These are phyloP conservation scores for Blastobotrys arbuscula DNA, from an alignment of 1,139 yeast genomes.

Conservation along the genomic window DNA sequence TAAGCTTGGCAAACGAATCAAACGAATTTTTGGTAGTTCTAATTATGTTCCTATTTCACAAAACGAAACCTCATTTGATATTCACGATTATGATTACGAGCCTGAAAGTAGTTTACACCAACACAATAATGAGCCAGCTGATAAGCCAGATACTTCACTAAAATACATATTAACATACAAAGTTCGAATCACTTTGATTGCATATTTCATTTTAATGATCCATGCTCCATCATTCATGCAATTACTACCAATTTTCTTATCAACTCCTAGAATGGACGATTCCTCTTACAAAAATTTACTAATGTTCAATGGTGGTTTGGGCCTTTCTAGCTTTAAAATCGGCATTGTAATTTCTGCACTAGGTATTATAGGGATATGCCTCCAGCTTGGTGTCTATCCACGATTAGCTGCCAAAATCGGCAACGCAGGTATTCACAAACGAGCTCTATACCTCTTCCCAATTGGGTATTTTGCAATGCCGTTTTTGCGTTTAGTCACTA, in stretches of 20 bases:
- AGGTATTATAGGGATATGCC: constrained; percentile 50
- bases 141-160: not conserved
- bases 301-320: constrained; percentile 46
- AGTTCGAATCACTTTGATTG: constrained; percentile 25
- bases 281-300: constrained; percentile 34
- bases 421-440: constrained; percentile 43
- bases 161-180: constrained; percentile 24
- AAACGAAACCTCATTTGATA: constrained; percentile 5
- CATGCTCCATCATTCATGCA: constrained; percentile 52
- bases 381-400: constrained; percentile 50
- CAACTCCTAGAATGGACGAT: constrained; percentile 40
- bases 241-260: constrained; percentile 54
- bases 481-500: constrained; percentile 40
- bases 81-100: constrained; percentile 1
- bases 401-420: constrained; percentile 46
- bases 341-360: constrained; percentile 51
- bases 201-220: constrained; percentile 36
- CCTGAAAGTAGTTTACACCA: not conserved
- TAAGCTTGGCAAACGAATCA: constrained; percentile 23
- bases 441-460: constrained; percentile 44
- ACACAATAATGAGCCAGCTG: not conserved
- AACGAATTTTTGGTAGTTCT: not conserved
- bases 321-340: constrained; percentile 43
- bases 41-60: not conserved
- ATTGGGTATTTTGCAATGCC: constrained; percentile 48